Percentiles rank a stretch among this genome's conserved stretches.
Evolutionary conservation across 306 rosid species (phyloP).

Genomic region (Betula pendula): DNA sequence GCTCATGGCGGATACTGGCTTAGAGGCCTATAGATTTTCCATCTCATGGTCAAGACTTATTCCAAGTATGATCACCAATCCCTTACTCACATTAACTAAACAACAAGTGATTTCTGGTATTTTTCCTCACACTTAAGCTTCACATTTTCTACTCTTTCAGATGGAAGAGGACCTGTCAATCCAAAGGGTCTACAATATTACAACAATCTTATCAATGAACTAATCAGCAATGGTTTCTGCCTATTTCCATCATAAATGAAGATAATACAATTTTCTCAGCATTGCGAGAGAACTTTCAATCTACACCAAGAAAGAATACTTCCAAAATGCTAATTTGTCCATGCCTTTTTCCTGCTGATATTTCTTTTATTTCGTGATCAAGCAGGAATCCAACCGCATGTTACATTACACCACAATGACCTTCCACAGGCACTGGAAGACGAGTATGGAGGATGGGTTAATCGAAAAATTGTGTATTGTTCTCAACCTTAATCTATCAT

Average conservation of each 20-base stretch:
- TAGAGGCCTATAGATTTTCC: constrained; percentile 24
- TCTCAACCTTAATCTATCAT: neutral
- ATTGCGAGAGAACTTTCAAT: neutral
- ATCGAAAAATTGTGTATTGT: constrained; percentile 51
- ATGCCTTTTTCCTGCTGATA: neutral
- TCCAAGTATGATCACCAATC: constrained; percentile 13
- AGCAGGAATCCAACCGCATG: constrained; percentile 81
- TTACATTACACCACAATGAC: constrained; percentile 58
- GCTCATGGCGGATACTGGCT: constrained; percentile 12
- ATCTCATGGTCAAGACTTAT: constrained; percentile 23
- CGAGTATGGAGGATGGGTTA: constrained; percentile 80
- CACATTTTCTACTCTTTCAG: constrained; percentile 27
- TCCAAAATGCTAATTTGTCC: neutral
- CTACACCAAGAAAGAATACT: neutral
- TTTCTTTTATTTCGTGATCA: neutral
- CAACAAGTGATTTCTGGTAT: neutral
- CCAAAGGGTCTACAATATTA: constrained; percentile 62
- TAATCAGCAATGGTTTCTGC: constrained; percentile 47
- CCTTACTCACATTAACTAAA: neutral
- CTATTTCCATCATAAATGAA: neutral
- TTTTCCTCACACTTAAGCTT: neutral
- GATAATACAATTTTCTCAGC: neutral
- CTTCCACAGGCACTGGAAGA: constrained; percentile 74
- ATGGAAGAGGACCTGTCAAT: constrained; percentile 66
- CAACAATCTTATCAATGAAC: constrained; percentile 66